Conservation (phyloP, 805 yeast species). For the Zygotorulaspora sp. region DNA sequence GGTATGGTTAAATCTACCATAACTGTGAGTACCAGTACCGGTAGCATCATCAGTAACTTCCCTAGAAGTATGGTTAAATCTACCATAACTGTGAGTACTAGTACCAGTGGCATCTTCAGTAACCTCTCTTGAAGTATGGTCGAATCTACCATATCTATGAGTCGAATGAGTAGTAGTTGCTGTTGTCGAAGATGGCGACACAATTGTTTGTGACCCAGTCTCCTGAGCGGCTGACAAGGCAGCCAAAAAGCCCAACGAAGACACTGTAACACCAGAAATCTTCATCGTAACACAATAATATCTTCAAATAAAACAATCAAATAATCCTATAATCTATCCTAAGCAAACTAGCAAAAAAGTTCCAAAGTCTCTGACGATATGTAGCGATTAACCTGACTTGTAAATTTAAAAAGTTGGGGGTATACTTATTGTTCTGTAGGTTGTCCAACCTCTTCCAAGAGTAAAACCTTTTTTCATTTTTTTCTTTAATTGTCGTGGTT, state of each 20-base stretch:
- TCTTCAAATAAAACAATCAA: background rate
- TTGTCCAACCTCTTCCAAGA: slow-evolving; percentile 12
- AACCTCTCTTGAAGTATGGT: slow-evolving; percentile 31
- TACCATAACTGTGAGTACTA: slow-evolving; percentile 55
- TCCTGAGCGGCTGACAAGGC: slow-evolving; percentile 30
- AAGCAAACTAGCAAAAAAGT: no score
- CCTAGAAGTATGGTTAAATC: slow-evolving; percentile 41
- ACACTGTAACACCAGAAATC: slow-evolving; percentile 40
- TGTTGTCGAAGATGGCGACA: slow-evolving; percentile 32
- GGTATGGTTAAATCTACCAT: slow-evolving; percentile 48
- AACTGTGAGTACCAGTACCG: slow-evolving; percentile 55
- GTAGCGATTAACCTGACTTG: background rate
- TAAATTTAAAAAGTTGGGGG: slow-evolving; percentile 15
- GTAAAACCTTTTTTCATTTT: no score
- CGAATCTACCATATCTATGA: slow-evolving; percentile 52
- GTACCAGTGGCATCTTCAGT: slow-evolving; percentile 41
- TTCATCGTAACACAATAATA: slow-evolving; percentile 35
- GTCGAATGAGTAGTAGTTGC: slow-evolving; percentile 36
- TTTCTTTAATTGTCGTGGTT: background rate
- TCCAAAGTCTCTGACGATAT: background rate
- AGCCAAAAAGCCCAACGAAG: slow-evolving; percentile 40
- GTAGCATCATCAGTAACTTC: slow-evolving; percentile 35
- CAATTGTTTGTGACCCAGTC: slow-evolving; percentile 25
- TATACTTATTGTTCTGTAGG: slow-evolving; percentile 20
- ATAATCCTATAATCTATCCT: background rate